A percentile compares a stretch with the other conserved stretches of the same genome.
Evolutionary conservation across 106 monocot species (phyloP).

Genomic region (Ottelia alismoides): DNA sequence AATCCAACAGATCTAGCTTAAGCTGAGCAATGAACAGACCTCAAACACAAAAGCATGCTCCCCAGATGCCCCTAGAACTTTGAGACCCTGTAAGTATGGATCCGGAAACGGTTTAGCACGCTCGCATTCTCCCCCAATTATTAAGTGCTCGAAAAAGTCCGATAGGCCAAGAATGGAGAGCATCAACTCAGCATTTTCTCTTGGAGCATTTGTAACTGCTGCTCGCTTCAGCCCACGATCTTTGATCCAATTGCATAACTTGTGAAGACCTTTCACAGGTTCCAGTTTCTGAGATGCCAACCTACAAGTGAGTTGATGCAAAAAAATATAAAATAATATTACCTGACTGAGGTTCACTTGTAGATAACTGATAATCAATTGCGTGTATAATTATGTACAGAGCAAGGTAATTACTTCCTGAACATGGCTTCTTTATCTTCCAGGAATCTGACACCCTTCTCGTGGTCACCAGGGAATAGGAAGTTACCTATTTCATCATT

Average conservation of each 20-base stretch:
- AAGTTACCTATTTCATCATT: constrained; percentile 36
- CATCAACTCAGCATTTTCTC: constrained; percentile 81
- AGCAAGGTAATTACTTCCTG: constrained; percentile 52
- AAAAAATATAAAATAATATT: no score
- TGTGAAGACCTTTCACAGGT: constrained; percentile 47
- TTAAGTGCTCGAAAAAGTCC: constrained; percentile 65
- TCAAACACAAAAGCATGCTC: constrained; percentile 72
- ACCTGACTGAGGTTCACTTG: no score
- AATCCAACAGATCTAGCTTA: no score
- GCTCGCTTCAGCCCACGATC: constrained; percentile 57
- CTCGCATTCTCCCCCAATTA: constrained; percentile 66
- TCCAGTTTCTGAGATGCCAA: constrained; percentile 39
- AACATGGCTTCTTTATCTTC: constrained; percentile 73
- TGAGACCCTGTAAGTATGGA: constrained; percentile 63
- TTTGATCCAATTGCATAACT: constrained; percentile 61
- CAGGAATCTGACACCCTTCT: constrained; percentile 50
- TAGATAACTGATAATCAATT: no score
- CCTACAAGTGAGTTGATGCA: no score
- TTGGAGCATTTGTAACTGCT: constrained; percentile 83
- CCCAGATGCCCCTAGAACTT: constrained; percentile 37
- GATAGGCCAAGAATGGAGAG: constrained; percentile 58
- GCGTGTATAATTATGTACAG: no score
- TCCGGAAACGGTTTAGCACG: constrained; percentile 74
- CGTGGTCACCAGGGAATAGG: constrained; percentile 55
- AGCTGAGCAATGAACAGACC: no score